phyloP scores from a whole-genome alignment of 371 early-diverging fungal genomes.

The Mortierella sp. region DNA sequence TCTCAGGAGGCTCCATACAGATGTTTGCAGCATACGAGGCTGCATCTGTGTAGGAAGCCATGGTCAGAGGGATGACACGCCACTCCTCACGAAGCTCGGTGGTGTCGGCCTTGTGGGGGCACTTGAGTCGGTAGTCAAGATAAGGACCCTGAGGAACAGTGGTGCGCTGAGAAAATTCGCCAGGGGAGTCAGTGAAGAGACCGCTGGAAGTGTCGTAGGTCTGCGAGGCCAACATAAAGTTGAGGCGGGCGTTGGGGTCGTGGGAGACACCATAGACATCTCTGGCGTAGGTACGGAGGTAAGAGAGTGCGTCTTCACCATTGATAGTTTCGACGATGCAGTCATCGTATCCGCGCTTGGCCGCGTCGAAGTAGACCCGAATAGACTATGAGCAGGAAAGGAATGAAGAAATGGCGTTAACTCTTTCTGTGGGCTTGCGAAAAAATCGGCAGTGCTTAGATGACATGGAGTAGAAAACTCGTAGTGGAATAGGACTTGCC shows the following conservation, averaged over 20 bases:
- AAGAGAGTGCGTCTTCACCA: background rate
- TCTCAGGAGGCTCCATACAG: background rate
- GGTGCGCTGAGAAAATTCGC: conserved; percentile 16
- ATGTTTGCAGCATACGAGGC: conserved; percentile 15
- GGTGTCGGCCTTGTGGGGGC: background rate
- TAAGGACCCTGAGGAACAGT: conserved; percentile 2
- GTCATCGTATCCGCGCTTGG: background rate
- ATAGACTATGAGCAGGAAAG: background rate
- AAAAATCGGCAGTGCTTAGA: too few species aligned
- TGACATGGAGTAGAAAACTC: too few species aligned
- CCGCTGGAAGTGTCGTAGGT: background rate
- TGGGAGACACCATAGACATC: background rate
- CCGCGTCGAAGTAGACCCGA: background rate
- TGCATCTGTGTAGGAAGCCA: background rate
- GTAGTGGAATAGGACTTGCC: background rate
- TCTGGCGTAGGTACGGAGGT: conserved; percentile 14
- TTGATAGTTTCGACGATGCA: conserved; percentile 17
- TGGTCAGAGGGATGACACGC: background rate
- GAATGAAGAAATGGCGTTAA: background rate
- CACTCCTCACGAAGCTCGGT: conserved; percentile 11
- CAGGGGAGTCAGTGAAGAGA: background rate
- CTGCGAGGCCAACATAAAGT: conserved; percentile 12
- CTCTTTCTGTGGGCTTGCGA: too few species aligned
- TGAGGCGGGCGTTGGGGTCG: conserved; percentile 24
- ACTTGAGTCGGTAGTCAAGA: conserved; percentile 24